These are phyloP conservation scores for Saturnispora dispora DNA, from an alignment of 805 yeast genomes.

Conservation along the genomic window DNA sequence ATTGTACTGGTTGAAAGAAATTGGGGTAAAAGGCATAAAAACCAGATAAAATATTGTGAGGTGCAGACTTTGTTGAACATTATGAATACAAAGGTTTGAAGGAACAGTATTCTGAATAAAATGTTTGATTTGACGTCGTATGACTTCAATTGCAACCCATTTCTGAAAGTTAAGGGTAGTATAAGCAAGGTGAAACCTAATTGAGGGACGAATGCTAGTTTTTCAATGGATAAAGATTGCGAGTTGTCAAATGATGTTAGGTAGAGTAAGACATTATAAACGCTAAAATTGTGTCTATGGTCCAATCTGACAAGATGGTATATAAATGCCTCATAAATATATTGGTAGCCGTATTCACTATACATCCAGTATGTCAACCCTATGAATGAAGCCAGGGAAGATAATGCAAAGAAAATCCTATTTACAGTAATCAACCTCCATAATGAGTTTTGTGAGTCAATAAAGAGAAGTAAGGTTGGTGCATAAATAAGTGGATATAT, in stretches of 20 bases:
- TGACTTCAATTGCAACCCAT: constrained; percentile 12
- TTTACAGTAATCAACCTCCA: constrained; percentile 33
- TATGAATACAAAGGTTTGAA: constrained; percentile 74
- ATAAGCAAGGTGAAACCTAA: constrained; percentile 47
- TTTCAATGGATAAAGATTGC: constrained; percentile 10
- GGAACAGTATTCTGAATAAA: constrained; percentile 47
- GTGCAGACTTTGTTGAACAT: constrained; percentile 79
- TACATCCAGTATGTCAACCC: constrained; percentile 54
- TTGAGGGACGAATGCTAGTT: constrained; percentile 81
- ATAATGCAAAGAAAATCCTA: constrained; percentile 34
- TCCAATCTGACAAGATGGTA: constrained; percentile 80
- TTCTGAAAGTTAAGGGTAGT: constrained; percentile 43
- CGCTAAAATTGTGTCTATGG: constrained; percentile 90
- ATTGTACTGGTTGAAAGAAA: constrained; percentile 42
- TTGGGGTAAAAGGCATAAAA: constrained; percentile 73
- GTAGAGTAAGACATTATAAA: constrained; percentile 70
- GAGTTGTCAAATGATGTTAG: constrained; percentile 37
- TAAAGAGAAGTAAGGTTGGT: constrained; percentile 50
- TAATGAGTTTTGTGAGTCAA: constrained; percentile 25
- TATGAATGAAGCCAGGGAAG: constrained; percentile 36
- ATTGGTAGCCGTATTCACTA: constrained; percentile 61
- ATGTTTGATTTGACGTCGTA: constrained; percentile 17
- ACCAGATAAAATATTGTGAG: constrained; percentile 96
- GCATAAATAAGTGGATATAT: constrained; percentile 85
- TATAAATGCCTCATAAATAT: constrained; percentile 64